These are phyloP conservation scores for Diplodia sapinea DNA, from an alignment of 2,329 filamentous ascomycete genomes.

Conservation along the genomic window DNA sequence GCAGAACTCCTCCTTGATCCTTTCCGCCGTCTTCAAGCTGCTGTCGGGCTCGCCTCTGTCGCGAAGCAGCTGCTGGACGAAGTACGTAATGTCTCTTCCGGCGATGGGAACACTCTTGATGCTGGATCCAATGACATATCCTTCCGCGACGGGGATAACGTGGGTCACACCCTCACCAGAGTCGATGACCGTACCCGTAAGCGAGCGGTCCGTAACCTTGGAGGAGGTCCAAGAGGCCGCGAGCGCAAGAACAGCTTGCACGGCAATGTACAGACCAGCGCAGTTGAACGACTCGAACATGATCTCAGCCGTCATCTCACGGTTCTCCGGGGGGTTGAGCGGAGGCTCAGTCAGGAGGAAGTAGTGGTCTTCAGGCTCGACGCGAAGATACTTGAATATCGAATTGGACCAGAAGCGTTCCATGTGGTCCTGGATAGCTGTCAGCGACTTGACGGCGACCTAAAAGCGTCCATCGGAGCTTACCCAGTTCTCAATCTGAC, in stretches of 20 bases:
- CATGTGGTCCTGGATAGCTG: slow-evolving; percentile 82
- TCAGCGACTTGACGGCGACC: slow-evolving; percentile 34
- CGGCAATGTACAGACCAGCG: slow-evolving; percentile 96
- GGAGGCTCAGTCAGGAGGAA: slow-evolving; percentile 98
- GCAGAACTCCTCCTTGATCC: slow-evolving; percentile 98
- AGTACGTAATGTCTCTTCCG: slow-evolving; percentile 97
- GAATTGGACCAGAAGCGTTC: slow-evolving; percentile 99
- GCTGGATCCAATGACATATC: slow-evolving; percentile 97
- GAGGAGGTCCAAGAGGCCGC: slow-evolving; percentile 98
- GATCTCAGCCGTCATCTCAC: slow-evolving; percentile 98
- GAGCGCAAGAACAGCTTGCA: slow-evolving; percentile 94
- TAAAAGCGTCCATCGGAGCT: slow-evolving; percentile 36
- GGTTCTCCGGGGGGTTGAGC: slow-evolving; percentile 96
- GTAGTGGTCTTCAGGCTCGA: slow-evolving; percentile 98
- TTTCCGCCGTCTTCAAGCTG: slow-evolving; percentile 94
- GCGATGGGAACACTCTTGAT: slow-evolving; percentile 99
- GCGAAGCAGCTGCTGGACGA: slow-evolving; percentile 93
- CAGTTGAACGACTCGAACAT: slow-evolving; percentile 99
- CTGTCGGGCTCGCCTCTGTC: slow-evolving; percentile 97
- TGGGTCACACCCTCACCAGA: slow-evolving; percentile 98
- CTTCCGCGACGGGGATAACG: slow-evolving; percentile 97
- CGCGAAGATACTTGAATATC: slow-evolving; percentile 98
- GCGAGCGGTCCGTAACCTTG: slow-evolving; percentile 92
- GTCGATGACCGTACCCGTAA: slow-evolving; percentile 97
- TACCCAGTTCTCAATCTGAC: slow-evolving; percentile 99